Percentiles rank a stretch among this genome's conserved stretches.
Conservation (phyloP, 345 rosid species). For the Eucalyptus pumila region DNA sequence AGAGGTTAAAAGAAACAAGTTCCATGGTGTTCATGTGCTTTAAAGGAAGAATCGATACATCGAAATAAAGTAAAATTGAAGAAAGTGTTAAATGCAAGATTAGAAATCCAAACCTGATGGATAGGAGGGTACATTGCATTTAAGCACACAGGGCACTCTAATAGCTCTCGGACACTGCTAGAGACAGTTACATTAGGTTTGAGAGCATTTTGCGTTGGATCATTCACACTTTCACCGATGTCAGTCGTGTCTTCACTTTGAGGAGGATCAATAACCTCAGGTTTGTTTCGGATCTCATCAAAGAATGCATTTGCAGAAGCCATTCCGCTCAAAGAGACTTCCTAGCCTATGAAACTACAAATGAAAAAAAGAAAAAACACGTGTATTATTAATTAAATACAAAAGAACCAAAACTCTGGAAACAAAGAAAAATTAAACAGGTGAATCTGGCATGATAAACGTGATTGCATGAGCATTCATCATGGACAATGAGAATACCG, state of each 20-base stretch:
- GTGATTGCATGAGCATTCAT: not conserved
- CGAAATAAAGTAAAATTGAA: not conserved
- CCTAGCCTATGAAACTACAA: not conserved
- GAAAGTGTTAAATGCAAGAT: not conserved
- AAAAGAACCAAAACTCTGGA: not conserved
- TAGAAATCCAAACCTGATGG: slow-evolving; percentile 49
- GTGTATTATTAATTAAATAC: not conserved
- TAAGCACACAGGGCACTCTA: slow-evolving; percentile 86
- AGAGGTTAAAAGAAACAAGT: not conserved
- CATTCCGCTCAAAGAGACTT: not conserved
- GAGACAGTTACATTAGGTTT: slow-evolving; percentile 55
- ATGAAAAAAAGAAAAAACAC: not conserved
- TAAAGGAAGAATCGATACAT: not conserved
- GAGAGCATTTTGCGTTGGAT: slow-evolving; percentile 28
- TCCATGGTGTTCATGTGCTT: not conserved
- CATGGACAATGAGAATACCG: not conserved
- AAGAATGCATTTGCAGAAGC: slow-evolving; percentile 43
- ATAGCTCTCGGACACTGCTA: slow-evolving; percentile 66
- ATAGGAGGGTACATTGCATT: slow-evolving; percentile 88
- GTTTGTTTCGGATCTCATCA: slow-evolving; percentile 44
- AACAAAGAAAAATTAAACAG: not conserved
- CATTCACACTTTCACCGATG: slow-evolving; percentile 35
- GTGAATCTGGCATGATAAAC: not conserved
- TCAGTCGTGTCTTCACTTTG: slow-evolving; percentile 37
- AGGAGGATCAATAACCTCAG: slow-evolving; percentile 69